Conservation (phyloP, 2,329 filamentous ascomycete species). For the Keithomyces neogunnii region DNA sequence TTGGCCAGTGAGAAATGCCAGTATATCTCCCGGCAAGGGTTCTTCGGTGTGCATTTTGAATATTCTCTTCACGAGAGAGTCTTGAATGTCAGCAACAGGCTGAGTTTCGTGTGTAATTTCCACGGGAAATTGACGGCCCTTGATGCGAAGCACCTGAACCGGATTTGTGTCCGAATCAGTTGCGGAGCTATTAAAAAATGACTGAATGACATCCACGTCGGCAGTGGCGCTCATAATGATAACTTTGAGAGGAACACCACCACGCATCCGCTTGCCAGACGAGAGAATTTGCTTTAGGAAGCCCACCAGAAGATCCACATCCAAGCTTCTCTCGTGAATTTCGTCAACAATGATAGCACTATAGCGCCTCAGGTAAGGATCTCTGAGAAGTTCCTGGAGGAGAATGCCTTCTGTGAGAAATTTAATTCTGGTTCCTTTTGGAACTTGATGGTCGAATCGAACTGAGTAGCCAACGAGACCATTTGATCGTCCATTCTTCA, state of each 20-base stretch:
- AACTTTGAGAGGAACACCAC: conserved; percentile 72
- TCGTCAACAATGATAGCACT: conserved; percentile 91
- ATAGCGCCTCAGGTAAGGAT: conserved; percentile 75
- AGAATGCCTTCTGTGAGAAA: conserved; percentile 96
- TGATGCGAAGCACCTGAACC: conserved; percentile 53
- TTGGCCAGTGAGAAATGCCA: conserved; percentile 88
- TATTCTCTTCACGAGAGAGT: conserved; percentile 71
- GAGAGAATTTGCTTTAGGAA: conserved; percentile 74
- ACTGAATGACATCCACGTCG: conserved; percentile 68
- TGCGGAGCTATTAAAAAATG: conserved; percentile 55
- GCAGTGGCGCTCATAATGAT: conserved; percentile 97
- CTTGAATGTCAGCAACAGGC: conserved; percentile 73
- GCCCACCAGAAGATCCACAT: conserved; percentile 84
- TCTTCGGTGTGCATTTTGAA: conserved; percentile 83
- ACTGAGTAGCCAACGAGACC: conserved; percentile 81
- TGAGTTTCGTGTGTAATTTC: conserved; percentile 65
- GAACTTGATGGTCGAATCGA: conserved; percentile 81
- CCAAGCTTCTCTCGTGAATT: conserved; percentile 91
- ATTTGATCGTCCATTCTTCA: conserved; percentile 31
- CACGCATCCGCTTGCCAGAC: conserved; percentile 53
- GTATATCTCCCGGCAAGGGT: conserved; percentile 84
- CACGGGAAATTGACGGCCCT: conserved; percentile 83
- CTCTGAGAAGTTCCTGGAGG: conserved; percentile 82
- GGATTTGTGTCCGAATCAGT: conserved; percentile 5
- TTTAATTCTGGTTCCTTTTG: conserved; percentile 79